Evolutionary conservation across 1,139 yeast species (phyloP).

Genomic region (Yamadazyma blattariae): DNA sequence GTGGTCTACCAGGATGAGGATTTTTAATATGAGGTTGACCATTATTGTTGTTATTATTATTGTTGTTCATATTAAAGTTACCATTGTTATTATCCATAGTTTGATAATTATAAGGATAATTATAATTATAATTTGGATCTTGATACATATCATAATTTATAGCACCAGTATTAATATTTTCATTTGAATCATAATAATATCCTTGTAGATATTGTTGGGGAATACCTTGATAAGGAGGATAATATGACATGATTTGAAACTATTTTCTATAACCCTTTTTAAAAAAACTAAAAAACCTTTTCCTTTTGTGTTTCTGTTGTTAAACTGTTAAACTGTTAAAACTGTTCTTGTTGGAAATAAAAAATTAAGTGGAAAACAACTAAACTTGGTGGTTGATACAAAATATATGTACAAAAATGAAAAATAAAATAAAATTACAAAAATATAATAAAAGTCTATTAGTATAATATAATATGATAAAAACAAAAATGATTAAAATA

Average conservation of each 20-base stretch:
- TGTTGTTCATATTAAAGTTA: too few relatives aligned
- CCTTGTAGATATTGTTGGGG: constrained; percentile 37
- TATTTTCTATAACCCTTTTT: not conserved
- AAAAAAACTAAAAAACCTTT: not conserved
- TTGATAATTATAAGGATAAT: too few relatives aligned
- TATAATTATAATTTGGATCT: constrained; percentile 4
- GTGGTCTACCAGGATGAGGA: constrained; percentile 1
- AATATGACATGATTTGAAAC: constrained; percentile 35
- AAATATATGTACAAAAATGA: too few relatives aligned
- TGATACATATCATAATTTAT: constrained; percentile 11
- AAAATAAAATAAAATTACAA: too few relatives aligned
- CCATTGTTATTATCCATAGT: not conserved
- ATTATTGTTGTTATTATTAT: not conserved
- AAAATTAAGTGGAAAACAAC: too few relatives aligned
- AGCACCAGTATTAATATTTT: constrained; percentile 11
- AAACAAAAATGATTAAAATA: too few relatives aligned
- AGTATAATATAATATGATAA: too few relatives aligned
- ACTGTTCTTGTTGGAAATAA: too few relatives aligned
- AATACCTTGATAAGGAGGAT: constrained; percentile 42
- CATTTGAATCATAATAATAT: constrained; percentile 25
- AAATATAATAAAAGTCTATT: too few relatives aligned
- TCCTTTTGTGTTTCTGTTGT: too few relatives aligned
- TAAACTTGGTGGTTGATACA: too few relatives aligned
- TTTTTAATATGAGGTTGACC: not conserved
- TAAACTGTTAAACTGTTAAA: too few relatives aligned